Evolutionary conservation across 257 asterid genomes (phyloP).

Genomic region (Knoxia roxburghii): DNA sequence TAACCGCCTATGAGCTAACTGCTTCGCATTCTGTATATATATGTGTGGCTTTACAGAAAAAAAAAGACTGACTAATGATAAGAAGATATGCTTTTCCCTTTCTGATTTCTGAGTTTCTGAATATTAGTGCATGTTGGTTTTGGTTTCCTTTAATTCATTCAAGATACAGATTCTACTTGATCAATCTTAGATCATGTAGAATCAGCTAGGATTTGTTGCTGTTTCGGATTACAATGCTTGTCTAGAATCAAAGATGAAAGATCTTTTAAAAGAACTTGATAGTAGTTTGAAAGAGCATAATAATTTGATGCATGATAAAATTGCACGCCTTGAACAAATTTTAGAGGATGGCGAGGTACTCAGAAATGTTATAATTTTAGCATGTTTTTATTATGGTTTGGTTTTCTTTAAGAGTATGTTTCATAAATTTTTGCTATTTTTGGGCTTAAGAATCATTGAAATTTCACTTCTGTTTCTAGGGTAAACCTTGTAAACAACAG

Average conservation of each 20-base stretch:
- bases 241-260: constrained; percentile 43
- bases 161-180: too few relatives aligned
- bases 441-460: neutral
- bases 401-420: neutral
- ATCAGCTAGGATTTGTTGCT: too few relatives aligned
- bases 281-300: constrained; percentile 51
- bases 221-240: constrained; percentile 44
- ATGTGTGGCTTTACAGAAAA: too few relatives aligned
- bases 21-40: too few relatives aligned
- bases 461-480: neutral
- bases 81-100: too few relatives aligned
- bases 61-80: too few relatives aligned
- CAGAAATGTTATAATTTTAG: too few relatives aligned
- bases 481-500: neutral
- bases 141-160: too few relatives aligned
- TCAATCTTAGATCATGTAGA: too few relatives aligned
- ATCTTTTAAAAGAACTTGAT: constrained; percentile 43
- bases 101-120: too few relatives aligned
- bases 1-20: too few relatives aligned
- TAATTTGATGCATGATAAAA: constrained; percentile 39
- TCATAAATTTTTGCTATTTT: neutral
- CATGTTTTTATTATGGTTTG: neutral
- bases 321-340: constrained; percentile 43
- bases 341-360: constrained; percentile 48
- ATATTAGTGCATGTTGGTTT: too few relatives aligned